phyloP scores from a whole-genome alignment of 345 rosid genomes.

The Litchi chinensis region DNA sequence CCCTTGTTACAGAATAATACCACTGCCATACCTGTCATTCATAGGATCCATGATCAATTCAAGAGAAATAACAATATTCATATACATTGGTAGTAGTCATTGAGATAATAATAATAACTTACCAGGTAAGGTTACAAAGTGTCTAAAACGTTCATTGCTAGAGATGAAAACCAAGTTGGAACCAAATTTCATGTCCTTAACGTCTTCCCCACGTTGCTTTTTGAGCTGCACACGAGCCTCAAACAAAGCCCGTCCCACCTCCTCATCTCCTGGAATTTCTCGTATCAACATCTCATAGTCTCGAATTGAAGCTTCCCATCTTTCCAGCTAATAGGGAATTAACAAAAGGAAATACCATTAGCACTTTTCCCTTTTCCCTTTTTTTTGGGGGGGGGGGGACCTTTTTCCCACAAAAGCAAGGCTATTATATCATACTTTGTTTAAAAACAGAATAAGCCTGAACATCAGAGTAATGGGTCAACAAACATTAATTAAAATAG shows the following conservation, averaged over 20 bases:
- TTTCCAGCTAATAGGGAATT: slow-evolving; percentile 48
- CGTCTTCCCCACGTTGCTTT: slow-evolving; percentile 47
- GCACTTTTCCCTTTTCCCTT: background rate
- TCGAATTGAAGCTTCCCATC: slow-evolving; percentile 75
- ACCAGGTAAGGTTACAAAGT: slow-evolving; percentile 52
- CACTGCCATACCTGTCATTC: slow-evolving; percentile 48
- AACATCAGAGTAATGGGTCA: background rate
- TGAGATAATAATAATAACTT: background rate
- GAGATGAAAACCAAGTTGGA: slow-evolving; percentile 51
- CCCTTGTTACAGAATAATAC: slow-evolving; percentile 46
- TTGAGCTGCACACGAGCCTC: slow-evolving; percentile 57
- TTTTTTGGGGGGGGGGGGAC: too few relatives aligned
- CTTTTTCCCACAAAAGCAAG: background rate
- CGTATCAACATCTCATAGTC: slow-evolving; percentile 74
- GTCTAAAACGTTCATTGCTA: slow-evolving; percentile 45
- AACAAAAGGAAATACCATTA: background rate
- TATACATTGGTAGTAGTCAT: background rate
- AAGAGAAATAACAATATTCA: background rate
- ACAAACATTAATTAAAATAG: background rate
- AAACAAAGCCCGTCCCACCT: slow-evolving; percentile 52
- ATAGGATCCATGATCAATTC: background rate
- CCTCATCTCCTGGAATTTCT: slow-evolving; percentile 72
- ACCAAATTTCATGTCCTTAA: slow-evolving; percentile 47
- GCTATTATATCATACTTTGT: background rate
- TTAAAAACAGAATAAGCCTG: background rate